Evolutionary conservation across 2,329 filamentous ascomycete genomes (phyloP).

Genomic region (Westerdykella aurantiaca): DNA sequence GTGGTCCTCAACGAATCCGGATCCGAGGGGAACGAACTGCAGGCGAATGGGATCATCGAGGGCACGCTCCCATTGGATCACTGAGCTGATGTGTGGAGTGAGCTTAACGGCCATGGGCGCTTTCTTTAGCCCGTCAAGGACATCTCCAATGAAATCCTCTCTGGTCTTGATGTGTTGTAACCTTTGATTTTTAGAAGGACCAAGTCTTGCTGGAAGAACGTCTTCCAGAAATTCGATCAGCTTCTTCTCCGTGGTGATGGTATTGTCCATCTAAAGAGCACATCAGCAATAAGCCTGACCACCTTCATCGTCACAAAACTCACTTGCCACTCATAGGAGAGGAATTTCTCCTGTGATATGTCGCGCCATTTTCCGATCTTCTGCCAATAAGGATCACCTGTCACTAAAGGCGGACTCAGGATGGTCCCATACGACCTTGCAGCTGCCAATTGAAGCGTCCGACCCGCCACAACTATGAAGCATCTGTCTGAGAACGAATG

Average conservation of each 20-base stretch:
- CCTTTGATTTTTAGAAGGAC: slow-evolving; percentile 25
- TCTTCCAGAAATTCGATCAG: slow-evolving; percentile 47
- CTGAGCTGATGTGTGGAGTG: slow-evolving; percentile 56
- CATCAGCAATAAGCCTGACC: not conserved
- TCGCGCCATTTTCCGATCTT: slow-evolving; percentile 47
- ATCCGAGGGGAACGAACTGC: slow-evolving; percentile 56
- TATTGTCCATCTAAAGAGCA: slow-evolving; percentile 39
- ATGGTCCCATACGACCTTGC: not conserved
- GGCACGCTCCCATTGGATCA: slow-evolving; percentile 55
- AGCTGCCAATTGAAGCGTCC: too few species aligned
- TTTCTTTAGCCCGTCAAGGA: slow-evolving; percentile 47
- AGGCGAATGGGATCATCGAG: slow-evolving; percentile 54
- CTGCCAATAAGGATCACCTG: slow-evolving; percentile 44
- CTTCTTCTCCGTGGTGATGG: slow-evolving; percentile 45
- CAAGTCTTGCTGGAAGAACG: slow-evolving; percentile 49
- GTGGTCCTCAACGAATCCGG: slow-evolving; percentile 51
- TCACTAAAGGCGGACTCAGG: not conserved
- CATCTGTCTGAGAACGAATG: too few species aligned
- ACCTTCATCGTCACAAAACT: slow-evolving; percentile 17
- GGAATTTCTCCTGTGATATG: slow-evolving; percentile 45
- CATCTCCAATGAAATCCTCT: slow-evolving; percentile 51
- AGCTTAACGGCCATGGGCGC: slow-evolving; percentile 57
- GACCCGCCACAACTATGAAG: too few species aligned
- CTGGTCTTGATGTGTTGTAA: slow-evolving; percentile 41
- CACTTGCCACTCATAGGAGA: slow-evolving; percentile 53